A percentile compares a stretch with the other conserved stretches of the same genome.
Evolutionary conservation across 768 basidiomycete species (phyloP).

Genomic region (Favolaschia claudopus): DNA sequence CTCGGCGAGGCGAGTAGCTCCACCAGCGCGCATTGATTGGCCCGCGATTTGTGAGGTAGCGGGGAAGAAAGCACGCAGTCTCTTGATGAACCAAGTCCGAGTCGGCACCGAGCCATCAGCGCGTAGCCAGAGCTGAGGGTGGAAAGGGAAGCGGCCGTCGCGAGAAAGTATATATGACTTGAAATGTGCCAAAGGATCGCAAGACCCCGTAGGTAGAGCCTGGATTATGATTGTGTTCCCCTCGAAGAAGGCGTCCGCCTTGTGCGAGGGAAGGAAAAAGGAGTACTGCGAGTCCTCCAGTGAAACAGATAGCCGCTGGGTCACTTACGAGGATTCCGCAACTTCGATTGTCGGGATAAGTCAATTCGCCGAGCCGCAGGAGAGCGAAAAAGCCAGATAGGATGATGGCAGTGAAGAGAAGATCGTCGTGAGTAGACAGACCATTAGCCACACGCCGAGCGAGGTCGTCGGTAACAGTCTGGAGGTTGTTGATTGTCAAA

Average conservation of each 20-base stretch:
- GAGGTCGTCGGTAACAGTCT: background rate
- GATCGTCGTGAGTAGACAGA: slow-evolving; percentile 26
- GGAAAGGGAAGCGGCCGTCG: slow-evolving; percentile 33
- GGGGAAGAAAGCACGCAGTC: slow-evolving; percentile 35
- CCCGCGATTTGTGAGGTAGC: slow-evolving; percentile 32
- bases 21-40: slow-evolving; percentile 49
- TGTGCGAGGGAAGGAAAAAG: slow-evolving; percentile 46
- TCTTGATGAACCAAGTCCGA: slow-evolving; percentile 40
- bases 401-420: slow-evolving; percentile 36
- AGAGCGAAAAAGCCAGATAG: slow-evolving; percentile 40
- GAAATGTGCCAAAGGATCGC: slow-evolving; percentile 29
- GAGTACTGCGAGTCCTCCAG: background rate
- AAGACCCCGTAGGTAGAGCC: background rate
- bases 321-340: slow-evolving; percentile 28
- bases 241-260: slow-evolving; percentile 42
- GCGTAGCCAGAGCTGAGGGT: slow-evolving; percentile 43
- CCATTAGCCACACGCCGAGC: background rate
- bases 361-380: slow-evolving; percentile 42
- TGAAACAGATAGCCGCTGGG: slow-evolving; percentile 22
- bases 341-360: slow-evolving; percentile 30
- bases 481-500: slow-evolving; percentile 29
- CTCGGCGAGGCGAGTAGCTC: slow-evolving; percentile 47
- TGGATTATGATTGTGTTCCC: slow-evolving; percentile 32
- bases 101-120: slow-evolving; percentile 40
- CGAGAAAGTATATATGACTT: slow-evolving; percentile 31